Percentiles rank a stretch among this genome's conserved stretches.
Evolutionary conservation across 345 rosid genomes (phyloP).

Genomic region (Eucalyptus marginata): DNA sequence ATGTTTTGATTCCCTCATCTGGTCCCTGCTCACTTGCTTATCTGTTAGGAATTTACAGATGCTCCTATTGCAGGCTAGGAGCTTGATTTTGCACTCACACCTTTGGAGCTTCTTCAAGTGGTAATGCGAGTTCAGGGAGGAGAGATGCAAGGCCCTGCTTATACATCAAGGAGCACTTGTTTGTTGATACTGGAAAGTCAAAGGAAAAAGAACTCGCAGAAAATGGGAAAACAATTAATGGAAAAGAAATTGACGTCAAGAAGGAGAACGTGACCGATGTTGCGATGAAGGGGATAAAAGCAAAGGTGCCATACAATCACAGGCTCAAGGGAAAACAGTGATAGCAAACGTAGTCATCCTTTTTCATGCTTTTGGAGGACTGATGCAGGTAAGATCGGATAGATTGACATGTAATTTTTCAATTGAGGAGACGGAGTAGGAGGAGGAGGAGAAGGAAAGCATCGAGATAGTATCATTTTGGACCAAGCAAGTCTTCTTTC

Average conservation of each 20-base stretch:
- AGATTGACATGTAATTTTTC: background rate
- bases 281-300: background rate
- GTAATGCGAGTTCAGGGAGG: background rate
- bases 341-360: background rate
- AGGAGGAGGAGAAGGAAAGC: background rate
- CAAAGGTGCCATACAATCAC: background rate
- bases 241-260: background rate
- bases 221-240: background rate
- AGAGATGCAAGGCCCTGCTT: background rate
- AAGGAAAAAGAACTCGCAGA: background rate
- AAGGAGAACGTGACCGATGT: background rate
- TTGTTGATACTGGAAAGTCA: background rate
- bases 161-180: background rate
- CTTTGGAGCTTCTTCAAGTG: background rate
- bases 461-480: background rate
- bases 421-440: background rate
- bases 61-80: background rate
- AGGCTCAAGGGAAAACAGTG: background rate
- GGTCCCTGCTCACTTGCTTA: background rate
- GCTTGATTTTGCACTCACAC: background rate
- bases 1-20: background rate
- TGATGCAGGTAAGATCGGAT: background rate
- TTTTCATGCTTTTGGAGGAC: background rate
- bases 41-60: background rate
- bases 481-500: background rate